Evolutionary conservation across 768 basidiomycete genomes (phyloP).

Genomic region (Panaeolus cyanescens): DNA sequence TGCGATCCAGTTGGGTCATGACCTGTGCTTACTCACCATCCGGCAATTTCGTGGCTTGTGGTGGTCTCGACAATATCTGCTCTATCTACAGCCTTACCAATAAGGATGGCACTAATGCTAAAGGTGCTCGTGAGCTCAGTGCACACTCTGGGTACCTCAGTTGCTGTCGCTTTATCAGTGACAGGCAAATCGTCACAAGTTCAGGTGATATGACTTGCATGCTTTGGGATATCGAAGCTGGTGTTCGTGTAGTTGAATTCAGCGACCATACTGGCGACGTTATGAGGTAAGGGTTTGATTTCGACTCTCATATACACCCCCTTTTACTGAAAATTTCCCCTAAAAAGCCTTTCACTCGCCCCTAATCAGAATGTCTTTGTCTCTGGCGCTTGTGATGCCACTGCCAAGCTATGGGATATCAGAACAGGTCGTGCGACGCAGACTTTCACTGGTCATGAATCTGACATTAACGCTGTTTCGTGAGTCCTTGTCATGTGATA

Average conservation of each 20-base stretch:
- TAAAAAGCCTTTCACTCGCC: constrained; percentile 82
- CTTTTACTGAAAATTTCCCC: constrained; percentile 13
- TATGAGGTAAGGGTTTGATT: constrained; percentile 78
- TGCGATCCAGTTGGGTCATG: constrained; percentile 99
- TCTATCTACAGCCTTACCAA: constrained; percentile 95
- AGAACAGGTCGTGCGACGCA: constrained; percentile 96
- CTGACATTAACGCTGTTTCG: constrained; percentile 99
- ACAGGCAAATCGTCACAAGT: constrained; percentile 96
- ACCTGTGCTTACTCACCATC: constrained; percentile 98
- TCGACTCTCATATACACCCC: constrained; percentile 11
- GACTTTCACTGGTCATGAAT: constrained; percentile 98
- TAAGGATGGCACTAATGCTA: constrained; percentile 74
- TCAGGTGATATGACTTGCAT: constrained; percentile 99
- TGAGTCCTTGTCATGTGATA: constrained; percentile 44
- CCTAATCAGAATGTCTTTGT: constrained; percentile 95
- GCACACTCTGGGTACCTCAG: constrained; percentile 98
- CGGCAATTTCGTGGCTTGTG: constrained; percentile 97
- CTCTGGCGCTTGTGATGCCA: constrained; percentile 98
- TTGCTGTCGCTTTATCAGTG: constrained; percentile 98
- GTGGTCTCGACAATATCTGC: constrained; percentile 98
- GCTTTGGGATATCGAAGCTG: constrained; percentile 99
- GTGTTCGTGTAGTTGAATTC: constrained; percentile 97
- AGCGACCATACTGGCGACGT: constrained; percentile 99
- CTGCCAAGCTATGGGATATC: constrained; percentile 99
- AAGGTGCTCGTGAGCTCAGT: constrained; percentile 92